Evolutionary conservation across 1,284 basidiomycete species (phyloP), one percentile per base, ranked within the genome.

Genomic region (Anthracocystis walkeri): DNA sequence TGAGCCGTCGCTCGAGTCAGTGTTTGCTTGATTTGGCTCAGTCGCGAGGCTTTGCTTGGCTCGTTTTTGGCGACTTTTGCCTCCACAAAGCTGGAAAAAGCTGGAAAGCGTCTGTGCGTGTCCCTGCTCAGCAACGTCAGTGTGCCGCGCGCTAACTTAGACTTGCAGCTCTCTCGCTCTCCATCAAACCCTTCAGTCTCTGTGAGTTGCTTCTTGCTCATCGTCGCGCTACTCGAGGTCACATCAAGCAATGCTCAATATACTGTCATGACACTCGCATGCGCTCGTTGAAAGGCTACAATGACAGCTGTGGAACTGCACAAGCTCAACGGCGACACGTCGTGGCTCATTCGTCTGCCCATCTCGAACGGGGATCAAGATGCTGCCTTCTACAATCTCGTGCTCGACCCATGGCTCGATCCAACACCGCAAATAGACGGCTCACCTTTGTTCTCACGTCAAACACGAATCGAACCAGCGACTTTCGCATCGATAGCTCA

Each of bases 261-360:
- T 40, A 2, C 21, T 0, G 14, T 57, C 48, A 64, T 48, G 40
- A 35, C 46, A 29, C 42, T 14, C 41, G 21, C n/a, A 21, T 7
- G 49, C 33, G 21, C 29, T 21, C 21, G 25, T 8, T 29, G 16
- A 40, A 6, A 7, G 10, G 29, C 46, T 35, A 44, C 44, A 6
- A 71, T 71, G 68, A 40, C 51, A 2, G 45, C 46, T 11, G 65
- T 75, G 11, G 51, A 71, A 54, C 27, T 75, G 54, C 64, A 71
- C 64, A 75, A 71, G 49, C 64, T 75, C 56, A 75, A 75, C 40
- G 73, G 68, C 38, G 73, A 75, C 46, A 71, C 73, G 5, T 66
- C 67, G 10, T 75, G 73, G 73, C 64, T 75, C 4, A 20, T 75
- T 14, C 67, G 61, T 21, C 40, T 75, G 3, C 72, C 71, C 3